Base-by-base conservation (phyloP, 352 stramenopile species). In the Globisporangium mamillatum region DNA sequence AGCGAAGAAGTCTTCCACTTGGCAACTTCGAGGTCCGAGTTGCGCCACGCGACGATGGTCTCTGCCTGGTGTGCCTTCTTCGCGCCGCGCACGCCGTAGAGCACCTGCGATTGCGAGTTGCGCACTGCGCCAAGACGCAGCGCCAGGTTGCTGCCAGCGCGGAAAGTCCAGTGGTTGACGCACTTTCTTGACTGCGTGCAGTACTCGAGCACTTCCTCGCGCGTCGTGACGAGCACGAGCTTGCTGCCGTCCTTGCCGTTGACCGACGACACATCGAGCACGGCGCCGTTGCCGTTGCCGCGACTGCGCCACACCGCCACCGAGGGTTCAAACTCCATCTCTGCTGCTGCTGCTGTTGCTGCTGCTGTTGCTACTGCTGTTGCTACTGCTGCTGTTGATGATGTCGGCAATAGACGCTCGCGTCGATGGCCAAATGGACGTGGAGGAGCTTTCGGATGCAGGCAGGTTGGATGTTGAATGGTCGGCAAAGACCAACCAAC, bases 131-230 rank as follows among this genome's bases (percentile, higher is more conserved):
- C 66, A n/a, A 90, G 60, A 18, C 70, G 75, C 34, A 93, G 63
- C 50, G 81, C 81, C 34, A 82, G 60, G 24, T 65, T 68, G 60
- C 81, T 86, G 27, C 78, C 82, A 34, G 78, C 61, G 16, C 81
- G 79, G 71, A 93, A 90, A 27, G 80, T 85, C 85, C 85, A 93
- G 77, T 93, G 81, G 75, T 90, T 87, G 52, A 89, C 63, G 59
- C 81, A 93, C 71, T 93, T 87, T 72, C 81, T 78, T 57, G 85
- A 77, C 34, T 82, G 69, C 54, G 74, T 72, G 69, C 78, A 85
- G 69, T 87, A 81, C 70, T 93, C 86, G 48, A 88, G 78, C 64
- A 93, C 79, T 62, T 92, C 82, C 62, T 81, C 79, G 34, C 69
- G 72, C 20, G 82, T 90, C 36, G 83, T 92, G 24, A 92, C 68